Conservation (phyloP, 1,284 basidiomycete species). For the Rhodotorula mucilaginosa region DNA sequence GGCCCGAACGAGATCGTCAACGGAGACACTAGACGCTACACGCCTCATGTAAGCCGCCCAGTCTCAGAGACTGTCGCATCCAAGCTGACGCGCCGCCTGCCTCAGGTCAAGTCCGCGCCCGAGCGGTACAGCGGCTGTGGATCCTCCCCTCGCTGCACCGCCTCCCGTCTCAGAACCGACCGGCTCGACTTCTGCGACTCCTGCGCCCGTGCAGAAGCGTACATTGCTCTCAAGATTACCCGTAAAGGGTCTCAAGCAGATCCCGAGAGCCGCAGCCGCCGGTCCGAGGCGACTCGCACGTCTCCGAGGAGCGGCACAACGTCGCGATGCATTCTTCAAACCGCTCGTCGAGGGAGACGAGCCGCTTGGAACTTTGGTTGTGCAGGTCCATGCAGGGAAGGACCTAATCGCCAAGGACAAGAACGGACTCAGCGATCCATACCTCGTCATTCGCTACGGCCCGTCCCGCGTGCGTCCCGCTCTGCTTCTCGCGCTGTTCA, state of each 20-base stretch:
- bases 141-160: neutral
- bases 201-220: neutral
- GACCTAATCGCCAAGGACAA: constrained; percentile 54
- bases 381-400: constrained; percentile 52
- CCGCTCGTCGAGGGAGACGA: constrained; percentile 40
- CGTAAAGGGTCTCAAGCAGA: constrained; percentile 19
- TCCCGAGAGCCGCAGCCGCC: constrained; percentile 7
- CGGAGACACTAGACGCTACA: neutral
- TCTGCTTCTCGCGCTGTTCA: neutral
- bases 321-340: constrained; percentile 16
- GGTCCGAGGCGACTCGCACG: constrained; percentile 8
- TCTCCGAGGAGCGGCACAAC: constrained; percentile 10
- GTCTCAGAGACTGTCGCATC: neutral
- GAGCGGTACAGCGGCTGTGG: neutral
- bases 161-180: neutral
- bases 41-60: neutral
- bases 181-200: neutral
- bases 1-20: neutral
- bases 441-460: constrained; percentile 44
- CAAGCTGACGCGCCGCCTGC: neutral
- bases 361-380: constrained; percentile 50
- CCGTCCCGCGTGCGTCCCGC: constrained; percentile 1
- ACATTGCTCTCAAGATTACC: neutral
- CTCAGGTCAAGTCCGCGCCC: neutral
- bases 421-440: constrained; percentile 51